Evolutionary conservation across 2,329 filamentous ascomycete genomes (phyloP).

Genomic region (Alternaria atra): DNA sequence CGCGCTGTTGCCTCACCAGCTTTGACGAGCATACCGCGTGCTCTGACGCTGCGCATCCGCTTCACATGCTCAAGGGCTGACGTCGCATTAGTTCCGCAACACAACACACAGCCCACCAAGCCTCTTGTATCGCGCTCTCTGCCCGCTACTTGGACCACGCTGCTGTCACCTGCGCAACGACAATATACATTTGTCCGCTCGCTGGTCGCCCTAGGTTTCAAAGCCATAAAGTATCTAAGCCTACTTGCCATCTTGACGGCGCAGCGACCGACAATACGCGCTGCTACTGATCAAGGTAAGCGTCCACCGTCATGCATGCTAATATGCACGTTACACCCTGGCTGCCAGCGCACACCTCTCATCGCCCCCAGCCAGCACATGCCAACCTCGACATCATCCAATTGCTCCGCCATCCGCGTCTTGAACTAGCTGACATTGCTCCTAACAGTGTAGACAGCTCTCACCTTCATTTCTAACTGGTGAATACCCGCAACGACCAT

Average conservation of each 20-base stretch:
- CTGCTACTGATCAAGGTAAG: conserved; percentile 50
- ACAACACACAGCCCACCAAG: conserved; percentile 35
- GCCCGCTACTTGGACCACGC: conserved; percentile 27
- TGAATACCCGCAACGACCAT: conserved; percentile 43
- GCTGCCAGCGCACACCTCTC: conserved; percentile 53
- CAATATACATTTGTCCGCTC: conserved; percentile 36
- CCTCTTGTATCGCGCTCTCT: conserved; percentile 34
- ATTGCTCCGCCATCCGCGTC: conserved; percentile 47
- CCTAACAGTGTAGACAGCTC: conserved; percentile 42
- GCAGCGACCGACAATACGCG: conserved; percentile 33
- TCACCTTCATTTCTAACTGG: conserved; percentile 44
- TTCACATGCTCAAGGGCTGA: conserved; percentile 34
- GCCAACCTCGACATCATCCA: conserved; percentile 47
- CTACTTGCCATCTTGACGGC: conserved; percentile 35
- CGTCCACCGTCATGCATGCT: conserved; percentile 49
- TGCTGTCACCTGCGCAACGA: conserved; percentile 36
- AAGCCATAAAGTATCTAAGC: conserved; percentile 28
- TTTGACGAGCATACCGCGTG: not conserved
- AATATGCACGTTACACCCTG: conserved; percentile 36
- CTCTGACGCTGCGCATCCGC: conserved; percentile 15
- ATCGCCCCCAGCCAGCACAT: conserved; percentile 52
- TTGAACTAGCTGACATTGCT: conserved; percentile 49
- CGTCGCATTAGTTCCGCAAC: conserved; percentile 25
- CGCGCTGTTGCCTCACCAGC: not conserved
- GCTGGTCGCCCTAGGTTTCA: conserved; percentile 28